phyloP scores from a whole-genome alignment of 164 flowering plant species.

The Santalum album region DNA sequence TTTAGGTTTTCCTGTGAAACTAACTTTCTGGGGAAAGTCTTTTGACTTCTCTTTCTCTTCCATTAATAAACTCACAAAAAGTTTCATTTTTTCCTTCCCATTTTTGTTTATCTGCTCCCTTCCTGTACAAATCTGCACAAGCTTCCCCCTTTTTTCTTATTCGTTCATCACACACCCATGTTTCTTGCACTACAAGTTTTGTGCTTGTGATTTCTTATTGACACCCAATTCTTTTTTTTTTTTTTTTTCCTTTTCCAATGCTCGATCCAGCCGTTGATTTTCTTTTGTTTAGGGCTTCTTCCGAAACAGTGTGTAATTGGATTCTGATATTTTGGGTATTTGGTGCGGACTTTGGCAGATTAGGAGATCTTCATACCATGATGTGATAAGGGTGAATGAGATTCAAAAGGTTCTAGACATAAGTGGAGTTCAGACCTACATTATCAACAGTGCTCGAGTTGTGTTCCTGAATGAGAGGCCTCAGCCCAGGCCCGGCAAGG shows the following conservation, averaged over 20 bases:
- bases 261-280: no score
- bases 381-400: conserved; percentile 88
- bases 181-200: no score
- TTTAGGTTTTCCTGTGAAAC: background rate
- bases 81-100: background rate
- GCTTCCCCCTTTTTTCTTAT: no score
- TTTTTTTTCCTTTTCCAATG: conserved; percentile 1
- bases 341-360: conserved; percentile 36
- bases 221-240: no score
- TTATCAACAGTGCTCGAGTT: conserved; percentile 86
- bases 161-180: no score
- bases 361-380: conserved; percentile 93
- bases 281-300: conserved; percentile 1
- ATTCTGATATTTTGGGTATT: no score
- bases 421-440: conserved; percentile 77
- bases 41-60: no score
- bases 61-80: background rate
- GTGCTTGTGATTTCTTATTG: no score
- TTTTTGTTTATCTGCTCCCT: no score
- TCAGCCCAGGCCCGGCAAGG: conserved; percentile 94
- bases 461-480: conserved; percentile 90
- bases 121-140: no score
- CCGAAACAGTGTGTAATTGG: background rate
- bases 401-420: conserved; percentile 86
- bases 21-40: background rate